phyloP scores from a whole-genome alignment of 371 early-diverging fungal genomes.

The Lichtheimia hyalospora region DNA sequence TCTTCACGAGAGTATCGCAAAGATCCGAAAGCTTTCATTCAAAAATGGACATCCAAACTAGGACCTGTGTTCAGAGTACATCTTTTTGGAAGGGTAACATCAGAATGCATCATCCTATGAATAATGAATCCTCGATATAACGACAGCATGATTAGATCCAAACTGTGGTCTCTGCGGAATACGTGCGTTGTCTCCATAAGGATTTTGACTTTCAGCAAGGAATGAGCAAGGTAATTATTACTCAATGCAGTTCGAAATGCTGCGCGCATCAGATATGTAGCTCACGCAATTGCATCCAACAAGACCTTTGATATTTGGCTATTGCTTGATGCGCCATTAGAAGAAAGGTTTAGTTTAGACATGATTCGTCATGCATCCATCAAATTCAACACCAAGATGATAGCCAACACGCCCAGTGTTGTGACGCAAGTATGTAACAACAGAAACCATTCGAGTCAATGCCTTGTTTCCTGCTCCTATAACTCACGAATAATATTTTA shows the following conservation, averaged over 20 bases:
- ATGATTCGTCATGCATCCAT: neutral
- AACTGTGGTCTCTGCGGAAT: slow-evolving; percentile 14
- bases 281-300: neutral
- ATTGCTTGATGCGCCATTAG: neutral
- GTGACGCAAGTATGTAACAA: slow-evolving; percentile 5
- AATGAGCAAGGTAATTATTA: slow-evolving; percentile 1
- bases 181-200: slow-evolving; percentile 15
- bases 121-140: too few species aligned
- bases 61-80: slow-evolving; percentile 13
- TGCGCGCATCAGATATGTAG: too few species aligned
- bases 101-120: neutral
- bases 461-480: neutral
- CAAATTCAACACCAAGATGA: slow-evolving; percentile 10
- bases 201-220: slow-evolving; percentile 16
- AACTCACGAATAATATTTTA: neutral
- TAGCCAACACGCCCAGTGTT: slow-evolving; percentile 8
- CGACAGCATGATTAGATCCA: neutral
- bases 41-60: slow-evolving; percentile 7
- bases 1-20: slow-evolving; percentile 11
- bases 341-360: neutral
- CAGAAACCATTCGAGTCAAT: neutral
- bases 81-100: slow-evolving; percentile 16
- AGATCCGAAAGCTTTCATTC: slow-evolving; percentile 14
- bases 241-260: too few species aligned
- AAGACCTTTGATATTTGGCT: neutral